Percentiles rank a stretch among this genome's conserved stretches.
These are phyloP conservation scores for Kockiozyma suomiensis DNA, from an alignment of 805 yeast genomes.

Conservation along the genomic window DNA sequence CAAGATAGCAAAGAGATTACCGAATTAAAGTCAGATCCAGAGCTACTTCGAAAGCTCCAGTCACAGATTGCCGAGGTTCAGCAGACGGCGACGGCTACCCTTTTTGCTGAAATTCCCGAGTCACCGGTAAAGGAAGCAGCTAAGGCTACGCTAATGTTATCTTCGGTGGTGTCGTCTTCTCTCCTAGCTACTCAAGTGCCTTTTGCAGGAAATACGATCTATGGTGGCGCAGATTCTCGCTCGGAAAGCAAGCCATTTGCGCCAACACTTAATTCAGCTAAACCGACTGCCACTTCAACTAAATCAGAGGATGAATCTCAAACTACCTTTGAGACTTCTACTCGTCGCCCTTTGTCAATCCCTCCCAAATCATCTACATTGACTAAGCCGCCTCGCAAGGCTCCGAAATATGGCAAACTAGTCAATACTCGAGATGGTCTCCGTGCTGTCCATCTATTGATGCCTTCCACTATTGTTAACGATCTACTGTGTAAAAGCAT, in stretches of 20 bases:
- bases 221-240: too few relatives aligned
- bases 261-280: too few relatives aligned
- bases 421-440: conserved; percentile 1
- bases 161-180: too few relatives aligned
- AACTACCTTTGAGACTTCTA: too few relatives aligned
- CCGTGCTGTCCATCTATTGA: conserved; percentile 8
- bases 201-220: too few relatives aligned
- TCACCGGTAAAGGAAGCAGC: too few relatives aligned
- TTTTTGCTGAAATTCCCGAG: too few relatives aligned
- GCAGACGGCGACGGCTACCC: background rate
- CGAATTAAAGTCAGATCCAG: background rate
- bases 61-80: background rate
- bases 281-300: too few relatives aligned
- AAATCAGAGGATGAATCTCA: too few relatives aligned
- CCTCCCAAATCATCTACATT: background rate
- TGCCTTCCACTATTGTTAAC: conserved; percentile 8
- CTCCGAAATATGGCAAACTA: conserved; percentile 1
- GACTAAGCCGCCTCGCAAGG: background rate
- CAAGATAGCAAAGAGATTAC: background rate
- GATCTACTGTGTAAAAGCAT: conserved; percentile 11
- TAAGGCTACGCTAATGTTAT: too few relatives aligned
- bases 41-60: background rate
- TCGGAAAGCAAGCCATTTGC: too few relatives aligned
- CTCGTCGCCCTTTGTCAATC: background rate
- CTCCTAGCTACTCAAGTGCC: too few relatives aligned